A percentile compares a stretch with the other conserved stretches of the same genome.
These are phyloP conservation scores for Trichoderma orchidacearum DNA, from an alignment of 495 filamentous ascomycete genomes.

Conservation along the genomic window DNA sequence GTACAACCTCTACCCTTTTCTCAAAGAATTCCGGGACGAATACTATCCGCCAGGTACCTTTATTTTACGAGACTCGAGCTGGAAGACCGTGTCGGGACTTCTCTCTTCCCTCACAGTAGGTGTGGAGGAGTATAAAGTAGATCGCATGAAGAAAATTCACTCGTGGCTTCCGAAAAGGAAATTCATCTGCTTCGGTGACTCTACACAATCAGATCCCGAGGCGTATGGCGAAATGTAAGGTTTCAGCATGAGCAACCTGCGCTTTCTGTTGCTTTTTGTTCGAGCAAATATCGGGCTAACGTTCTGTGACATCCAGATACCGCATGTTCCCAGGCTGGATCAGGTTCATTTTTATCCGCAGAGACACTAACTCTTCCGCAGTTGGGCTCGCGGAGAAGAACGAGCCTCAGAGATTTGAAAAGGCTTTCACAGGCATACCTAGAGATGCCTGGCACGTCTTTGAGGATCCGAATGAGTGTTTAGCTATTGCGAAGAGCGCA, in stretches of 20 bases:
- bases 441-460: constrained; percentile 65
- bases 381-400: constrained; percentile 63
- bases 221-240: constrained; percentile 68
- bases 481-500: constrained; percentile 20
- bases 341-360: constrained; percentile 67
- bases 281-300: too few relatives aligned
- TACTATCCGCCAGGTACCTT: constrained; percentile 68
- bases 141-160: constrained; percentile 63
- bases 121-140: constrained; percentile 78
- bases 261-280: not conserved
- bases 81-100: constrained; percentile 73
- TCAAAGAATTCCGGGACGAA: constrained; percentile 53
- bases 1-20: constrained; percentile 86
- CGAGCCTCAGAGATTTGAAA: constrained; percentile 56
- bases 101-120: constrained; percentile 66
- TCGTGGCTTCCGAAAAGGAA: constrained; percentile 62
- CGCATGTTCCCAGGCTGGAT: constrained; percentile 55
- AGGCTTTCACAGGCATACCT: constrained; percentile 67
- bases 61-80: constrained; percentile 73
- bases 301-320: too few relatives aligned
- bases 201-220: constrained; percentile 84
- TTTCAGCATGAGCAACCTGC: not conserved
- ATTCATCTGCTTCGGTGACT: constrained; percentile 78
- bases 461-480: constrained; percentile 53
- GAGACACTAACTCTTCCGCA: constrained; percentile 61